Evolutionary conservation across 441 rosid genomes (phyloP), one percentile per base, ranked within the genome.

Genomic region (Flueggea neowawraea): DNA sequence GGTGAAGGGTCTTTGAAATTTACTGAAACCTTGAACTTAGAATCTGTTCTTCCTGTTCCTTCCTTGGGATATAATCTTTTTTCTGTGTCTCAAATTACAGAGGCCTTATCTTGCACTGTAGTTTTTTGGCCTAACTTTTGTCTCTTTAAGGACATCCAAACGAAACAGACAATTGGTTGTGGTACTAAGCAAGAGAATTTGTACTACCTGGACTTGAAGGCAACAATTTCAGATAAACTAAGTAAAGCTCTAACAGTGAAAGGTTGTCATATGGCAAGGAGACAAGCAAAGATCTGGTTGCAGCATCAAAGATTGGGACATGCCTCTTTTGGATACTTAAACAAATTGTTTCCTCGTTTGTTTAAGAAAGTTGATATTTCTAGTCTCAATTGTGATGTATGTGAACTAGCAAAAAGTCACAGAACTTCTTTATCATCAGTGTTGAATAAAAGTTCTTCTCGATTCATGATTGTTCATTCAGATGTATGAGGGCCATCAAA

Each of bases 81-180:
- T n/a, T n/a, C n/a, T n/a, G n/a, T n/a, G n/a, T n/a, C n/a, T n/a
- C n/a, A n/a, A n/a, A n/a, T n/a, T n/a, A n/a, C n/a, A n/a, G n/a
- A n/a, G n/a, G n/a, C n/a, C n/a, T n/a, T n/a, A n/a, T n/a, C n/a
- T n/a, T n/a, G n/a, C n/a, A n/a, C n/a, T n/a, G n/a, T n/a, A n/a
- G n/a, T n/a, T n/a, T n/a, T n/a, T n/a, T 57, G 12, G 60, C 49
- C 48, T 57, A 48, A 57, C 2, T 39, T 2, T 13, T 57, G 48
- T 36, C 48, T 57, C 12, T 57, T 57, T 36, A 57, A 41, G 60
- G 60, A 57, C 31, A 57, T 57, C 3, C 44, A 12, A 13, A 57
- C 22, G 8, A 39, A 12, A 12, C 22, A 13, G 12, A 57, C 9
- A 12, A 39, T 57, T 57, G 60, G 60, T 57, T 57, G 31, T 57